Percentiles rank a stretch among this genome's conserved stretches.
phyloP scores from a whole-genome alignment of 1,284 basidiomycete species.

The Cryptococcus hybrid region DNA sequence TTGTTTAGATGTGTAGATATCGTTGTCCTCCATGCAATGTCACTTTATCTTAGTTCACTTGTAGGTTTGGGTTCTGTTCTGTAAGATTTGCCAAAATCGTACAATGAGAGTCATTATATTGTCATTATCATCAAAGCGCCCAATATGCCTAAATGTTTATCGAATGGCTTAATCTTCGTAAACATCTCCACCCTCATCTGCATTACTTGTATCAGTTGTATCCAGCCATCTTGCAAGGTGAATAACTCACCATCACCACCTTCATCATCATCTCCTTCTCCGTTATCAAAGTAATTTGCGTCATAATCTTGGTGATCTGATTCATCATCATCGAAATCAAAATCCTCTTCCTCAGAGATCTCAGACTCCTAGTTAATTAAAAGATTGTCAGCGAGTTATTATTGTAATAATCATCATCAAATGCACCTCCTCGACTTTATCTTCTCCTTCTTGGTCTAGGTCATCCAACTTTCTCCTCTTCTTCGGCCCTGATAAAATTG shows the following conservation, averaged over 20 bases:
- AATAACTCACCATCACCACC: conserved; percentile 38
- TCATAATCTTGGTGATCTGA: conserved; percentile 51
- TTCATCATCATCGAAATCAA: conserved; percentile 48
- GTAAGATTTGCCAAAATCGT: background rate
- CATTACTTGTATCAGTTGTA: background rate
- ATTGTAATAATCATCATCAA: background rate
- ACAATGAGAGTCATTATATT: background rate
- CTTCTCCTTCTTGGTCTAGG: conserved; percentile 23
- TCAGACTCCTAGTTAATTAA: conserved; percentile 15
- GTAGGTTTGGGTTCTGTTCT: too few relatives aligned
- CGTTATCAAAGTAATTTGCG: conserved; percentile 51
- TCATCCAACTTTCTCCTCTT: conserved; percentile 26
- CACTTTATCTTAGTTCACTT: too few relatives aligned
- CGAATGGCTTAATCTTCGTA: background rate
- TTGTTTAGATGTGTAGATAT: too few relatives aligned
- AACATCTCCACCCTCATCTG: conserved; percentile 4
- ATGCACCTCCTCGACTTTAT: conserved; percentile 22
- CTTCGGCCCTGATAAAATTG: conserved; percentile 9
- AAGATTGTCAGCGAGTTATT: background rate
- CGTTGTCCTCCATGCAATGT: too few relatives aligned
- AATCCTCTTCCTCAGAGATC: conserved; percentile 35
- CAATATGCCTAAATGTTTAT: background rate
- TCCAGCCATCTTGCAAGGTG: background rate
- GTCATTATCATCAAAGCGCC: background rate
- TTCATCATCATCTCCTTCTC: conserved; percentile 47